Evolutionary conservation across 1,139 yeast species (phyloP).

Genomic region (Hemisphaericaspora lyxosophila): DNA sequence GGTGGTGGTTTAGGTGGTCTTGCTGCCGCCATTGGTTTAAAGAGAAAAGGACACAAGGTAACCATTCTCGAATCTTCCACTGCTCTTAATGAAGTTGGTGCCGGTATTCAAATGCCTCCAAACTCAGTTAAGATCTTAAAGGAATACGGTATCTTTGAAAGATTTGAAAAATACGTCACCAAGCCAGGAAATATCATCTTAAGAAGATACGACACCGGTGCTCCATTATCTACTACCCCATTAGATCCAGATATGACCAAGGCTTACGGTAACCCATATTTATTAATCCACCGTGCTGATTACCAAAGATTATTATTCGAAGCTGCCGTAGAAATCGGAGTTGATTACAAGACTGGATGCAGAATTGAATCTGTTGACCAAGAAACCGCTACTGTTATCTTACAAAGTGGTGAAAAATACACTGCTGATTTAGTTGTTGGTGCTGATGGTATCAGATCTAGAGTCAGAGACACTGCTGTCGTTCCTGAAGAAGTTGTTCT

Average conservation of each 20-base stretch:
- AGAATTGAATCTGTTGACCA: constrained; percentile 23
- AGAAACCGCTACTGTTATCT: constrained; percentile 19
- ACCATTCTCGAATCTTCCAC: constrained; percentile 29
- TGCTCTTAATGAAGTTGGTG: constrained; percentile 36
- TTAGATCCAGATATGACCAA: constrained; percentile 20
- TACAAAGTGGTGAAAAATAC: constrained; percentile 20
- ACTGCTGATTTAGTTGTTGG: constrained; percentile 35
- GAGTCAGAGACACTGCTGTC: constrained; percentile 21
- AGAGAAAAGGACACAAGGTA: constrained; percentile 33
- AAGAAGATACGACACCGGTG: constrained; percentile 25
- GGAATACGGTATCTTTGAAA: constrained; percentile 23
- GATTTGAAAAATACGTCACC: constrained; percentile 20
- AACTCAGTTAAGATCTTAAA: constrained; percentile 25
- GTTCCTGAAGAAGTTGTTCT: constrained; percentile 16
- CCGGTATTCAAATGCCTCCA: constrained; percentile 37
- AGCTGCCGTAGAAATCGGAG: constrained; percentile 24
- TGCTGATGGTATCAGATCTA: constrained; percentile 37
- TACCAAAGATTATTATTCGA: constrained; percentile 23
- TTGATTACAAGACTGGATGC: constrained; percentile 18
- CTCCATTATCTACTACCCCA: constrained; percentile 20
- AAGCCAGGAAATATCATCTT: constrained; percentile 23
- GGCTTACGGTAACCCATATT: constrained; percentile 21
- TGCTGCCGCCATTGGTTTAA: constrained; percentile 32
- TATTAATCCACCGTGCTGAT: constrained; percentile 29
- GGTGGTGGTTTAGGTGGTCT: constrained; percentile 44